Base-by-base conservation (phyloP, 192 early-diverging fungal species). In the Entomortierella lignicola region DNA sequence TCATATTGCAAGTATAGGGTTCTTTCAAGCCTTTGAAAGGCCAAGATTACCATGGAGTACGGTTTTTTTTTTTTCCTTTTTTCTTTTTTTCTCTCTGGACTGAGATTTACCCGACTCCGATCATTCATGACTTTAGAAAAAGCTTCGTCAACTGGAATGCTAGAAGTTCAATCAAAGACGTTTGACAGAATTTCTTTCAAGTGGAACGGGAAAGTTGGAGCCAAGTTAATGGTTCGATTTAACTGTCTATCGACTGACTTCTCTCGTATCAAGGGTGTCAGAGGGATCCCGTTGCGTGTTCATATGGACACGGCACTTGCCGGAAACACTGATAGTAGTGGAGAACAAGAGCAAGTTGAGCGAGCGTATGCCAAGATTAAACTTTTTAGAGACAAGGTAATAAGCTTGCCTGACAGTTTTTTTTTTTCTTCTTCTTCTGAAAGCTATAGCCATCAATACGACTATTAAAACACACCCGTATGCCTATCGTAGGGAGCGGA, bases 241-340 rank as follows among this genome's bases (percentile, higher is more conserved):
- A 91, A 91, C 70, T 92, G 91, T 71, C 77, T 94, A 23, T 94
- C 92, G 2, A 94, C 92, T 0, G 92, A 94, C 60, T 94, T 94
- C 74, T 92, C 90, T 48, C 72, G 90, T n/a, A 90, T 94, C 70
- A 94, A 94, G 81, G 92, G 91, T 39, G 91, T 92, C 50, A 94
- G 92, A 69, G 92, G 92, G 7, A 90, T 92, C 31, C 90, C 90
- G 26, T 80, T 94, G 27, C 85, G 92, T 12, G 72, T 87, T 13
- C 82, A 86, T 39, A 81, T 84, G 8, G 83, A 77, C 58, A 85
- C 55, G 31, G 63, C 72, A 12, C 29, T 70, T 29, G 54, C 58
- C 12, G 73, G 67, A 43, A 23, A 58, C 23, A 69, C 47, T 0
- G n/a, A 48, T 25, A 42, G 48, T n/a, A 39, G 48, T 37, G 60